Conservation (phyloP, 2,329 filamentous ascomycete genomes). For the Trichoderma sp. region DNA sequence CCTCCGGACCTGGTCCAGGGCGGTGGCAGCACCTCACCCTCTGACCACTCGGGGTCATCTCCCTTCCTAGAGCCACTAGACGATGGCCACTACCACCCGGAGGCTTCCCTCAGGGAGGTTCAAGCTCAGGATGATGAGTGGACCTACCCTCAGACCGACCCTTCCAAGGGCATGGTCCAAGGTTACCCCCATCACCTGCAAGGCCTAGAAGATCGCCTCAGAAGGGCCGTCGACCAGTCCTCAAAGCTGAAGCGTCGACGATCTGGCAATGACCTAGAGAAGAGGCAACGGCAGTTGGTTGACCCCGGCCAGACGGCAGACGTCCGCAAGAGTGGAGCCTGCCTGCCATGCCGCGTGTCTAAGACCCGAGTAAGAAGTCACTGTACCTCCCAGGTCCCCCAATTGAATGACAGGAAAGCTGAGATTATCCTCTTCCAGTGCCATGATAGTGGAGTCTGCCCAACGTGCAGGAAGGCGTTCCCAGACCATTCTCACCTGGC, state of each 20-base stretch:
- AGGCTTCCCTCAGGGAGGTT: constrained; percentile 35
- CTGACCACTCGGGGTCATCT: constrained; percentile 38
- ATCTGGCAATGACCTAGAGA: constrained; percentile 34
- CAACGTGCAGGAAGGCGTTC: constrained; percentile 41
- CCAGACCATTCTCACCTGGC: constrained; percentile 41
- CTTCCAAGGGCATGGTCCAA: constrained; percentile 31
- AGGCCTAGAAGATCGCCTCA: constrained; percentile 30
- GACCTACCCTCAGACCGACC: constrained; percentile 39
- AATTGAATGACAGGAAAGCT: constrained; percentile 25
- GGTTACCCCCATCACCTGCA: constrained; percentile 35
- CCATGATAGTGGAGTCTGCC: constrained; percentile 41
- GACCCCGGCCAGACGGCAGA: constrained; percentile 46
- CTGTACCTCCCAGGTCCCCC: constrained; percentile 20
- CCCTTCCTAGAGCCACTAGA: constrained; percentile 32
- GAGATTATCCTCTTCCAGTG: constrained; percentile 34
- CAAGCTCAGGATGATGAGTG: constrained; percentile 41
- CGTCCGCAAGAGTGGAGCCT: constrained; percentile 49
- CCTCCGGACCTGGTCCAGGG: constrained; percentile 39
- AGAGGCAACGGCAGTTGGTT: constrained; percentile 37
- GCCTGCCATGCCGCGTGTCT: constrained; percentile 46
- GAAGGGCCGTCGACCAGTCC: constrained; percentile 25
- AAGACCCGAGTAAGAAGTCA: constrained; percentile 46
- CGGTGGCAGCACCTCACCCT: constrained; percentile 40
- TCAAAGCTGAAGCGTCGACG: constrained; percentile 38
- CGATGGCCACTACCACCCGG: constrained; percentile 31